phyloP scores from a whole-genome alignment of 2,329 filamentous ascomycete species.

The Ambrosiella beaveri region DNA sequence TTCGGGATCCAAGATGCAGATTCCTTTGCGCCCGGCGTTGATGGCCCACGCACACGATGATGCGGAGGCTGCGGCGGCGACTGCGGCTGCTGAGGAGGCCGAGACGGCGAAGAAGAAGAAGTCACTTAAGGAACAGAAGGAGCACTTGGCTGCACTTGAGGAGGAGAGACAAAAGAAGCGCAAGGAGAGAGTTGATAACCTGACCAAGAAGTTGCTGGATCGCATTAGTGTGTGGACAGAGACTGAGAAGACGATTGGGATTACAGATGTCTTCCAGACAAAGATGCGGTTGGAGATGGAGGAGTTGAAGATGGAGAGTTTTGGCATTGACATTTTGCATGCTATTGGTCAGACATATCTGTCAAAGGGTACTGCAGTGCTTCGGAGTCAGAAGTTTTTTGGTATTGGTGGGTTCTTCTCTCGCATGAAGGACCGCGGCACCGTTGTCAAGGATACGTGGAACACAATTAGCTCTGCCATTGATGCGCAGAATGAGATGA shows the following conservation, averaged over 20 bases:
- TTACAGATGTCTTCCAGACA: conserved; percentile 78
- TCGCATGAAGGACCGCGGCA: conserved; percentile 88
- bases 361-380: conserved; percentile 67
- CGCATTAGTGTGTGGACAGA: conserved; percentile 92
- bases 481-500: conserved; percentile 94
- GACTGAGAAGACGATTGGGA: conserved; percentile 73
- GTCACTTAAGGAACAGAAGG: conserved; percentile 80
- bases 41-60: conserved; percentile 53
- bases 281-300: conserved; percentile 92
- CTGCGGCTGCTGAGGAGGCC: conserved; percentile 52
- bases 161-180: conserved; percentile 67
- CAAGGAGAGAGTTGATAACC: conserved; percentile 73
- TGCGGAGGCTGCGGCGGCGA: conserved; percentile 49
- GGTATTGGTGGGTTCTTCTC: conserved; percentile 92
- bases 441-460: conserved; percentile 95
- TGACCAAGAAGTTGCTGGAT: conserved; percentile 72
- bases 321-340: conserved; percentile 88
- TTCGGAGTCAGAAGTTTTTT: conserved; percentile 93
- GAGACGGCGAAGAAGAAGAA: conserved; percentile 62
- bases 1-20: conserved; percentile 25
- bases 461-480: conserved; percentile 92
- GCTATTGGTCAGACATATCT: conserved; percentile 86
- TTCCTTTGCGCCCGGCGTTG: conserved; percentile 69
- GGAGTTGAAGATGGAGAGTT: conserved; percentile 98
- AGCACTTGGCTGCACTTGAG: conserved; percentile 79